Base-by-base conservation (phyloP, 1,139 yeast genomes). In the Suhomyces wounanorum region DNA sequence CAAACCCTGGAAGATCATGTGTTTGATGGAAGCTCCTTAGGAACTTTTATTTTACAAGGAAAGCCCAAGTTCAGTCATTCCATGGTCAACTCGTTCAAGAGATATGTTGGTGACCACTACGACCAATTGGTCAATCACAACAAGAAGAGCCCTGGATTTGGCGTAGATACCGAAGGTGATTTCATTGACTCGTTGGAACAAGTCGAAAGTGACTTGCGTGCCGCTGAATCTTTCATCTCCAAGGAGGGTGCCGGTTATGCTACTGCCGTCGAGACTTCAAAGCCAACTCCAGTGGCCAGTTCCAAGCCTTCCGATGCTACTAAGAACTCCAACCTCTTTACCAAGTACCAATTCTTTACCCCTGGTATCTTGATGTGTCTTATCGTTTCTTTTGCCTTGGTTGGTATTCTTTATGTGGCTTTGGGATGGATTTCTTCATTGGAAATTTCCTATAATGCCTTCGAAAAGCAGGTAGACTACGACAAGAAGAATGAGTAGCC, bases 361-460 rank as follows among this genome's bases (percentile, higher is more conserved):
- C 63, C 76, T 6, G 96, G 92, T 17, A 76, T 88, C 55, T 85
- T 86, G 78, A 84, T 83, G 85, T 76, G 83, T 47, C 70, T 82
- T 51, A 68, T 88, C 50, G 86, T 85, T 23, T 71, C 85, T 3
- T 67, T 79, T 37, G 67, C 84, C 55, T 73, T 87, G 59, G 58
- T 84, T 38, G 69, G 68, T 45, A 72, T 86, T 30, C 71, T 87
- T 56, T 63, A 72, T 50, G 69, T 74, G 44, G 89, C 89, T 8
- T 72, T 87, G 55, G 58, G 74, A 46, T 86, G 94, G 87, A 70
- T 87, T 51, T 61, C 77, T 16, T 70, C 83, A 26, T 72, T 88
- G 62, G 83, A 86, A 65, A 83, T 87, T 57, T 78, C 90, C 55
- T 85, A 86, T 74, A 77, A 78, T 54, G 83, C 94, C 14, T 87